Base-by-base conservation (phyloP, 1,284 basidiomycete species). In the Agroathelia rolfsii region DNA sequence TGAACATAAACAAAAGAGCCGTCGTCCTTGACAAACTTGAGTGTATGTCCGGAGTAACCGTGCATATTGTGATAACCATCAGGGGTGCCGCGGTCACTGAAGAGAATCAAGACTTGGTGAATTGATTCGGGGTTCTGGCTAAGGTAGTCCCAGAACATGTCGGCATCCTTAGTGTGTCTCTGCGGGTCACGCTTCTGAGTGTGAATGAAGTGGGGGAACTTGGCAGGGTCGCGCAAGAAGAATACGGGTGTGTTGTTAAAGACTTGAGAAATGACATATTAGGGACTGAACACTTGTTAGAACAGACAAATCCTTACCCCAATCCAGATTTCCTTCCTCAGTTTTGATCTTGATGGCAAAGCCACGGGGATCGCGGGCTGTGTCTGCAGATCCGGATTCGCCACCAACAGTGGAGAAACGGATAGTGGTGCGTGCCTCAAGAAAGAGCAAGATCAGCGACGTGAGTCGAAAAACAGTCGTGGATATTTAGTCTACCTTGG, bases 21-120 rank as follows among this genome's bases (percentile, higher is more conserved):
- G 35, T 87, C 69, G 13, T 69, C 69, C 58, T 90, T 89, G 53
- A 85, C 70, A 55, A 86, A 74, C 64, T 94, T 93, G 69, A 74
- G 79, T n/a, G 89, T 84, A 66, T 95, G 89, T 5, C 92, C 89
- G 28, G 81, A 84, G 67, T 90, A 95, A 13, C 88, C 90, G 60
- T 95, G 83, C 75, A 77, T 69, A 47, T 77, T 63, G 56, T 85
- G 76, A 62, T 66, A 88, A 16, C 84, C 85, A 44, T 84, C 72
- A 12, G 92, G 89, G 34, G 85, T 92, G 38, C 90, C 93, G 50
- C 90, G 86, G 60, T 95, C 92, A 15, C 77, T 78, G 67, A 88
- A 87, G 40, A 89, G 71, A 44, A 84, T 84, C 76, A 89, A 74
- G 51, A 93, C 71, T 57, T 94, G 89, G 55, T 94, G 90, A 39